Evolutionary conservation across 2,329 filamentous ascomycete species (phyloP), one percentile per base, ranked within the genome.

Genomic region (Calonectria leucothoes): DNA sequence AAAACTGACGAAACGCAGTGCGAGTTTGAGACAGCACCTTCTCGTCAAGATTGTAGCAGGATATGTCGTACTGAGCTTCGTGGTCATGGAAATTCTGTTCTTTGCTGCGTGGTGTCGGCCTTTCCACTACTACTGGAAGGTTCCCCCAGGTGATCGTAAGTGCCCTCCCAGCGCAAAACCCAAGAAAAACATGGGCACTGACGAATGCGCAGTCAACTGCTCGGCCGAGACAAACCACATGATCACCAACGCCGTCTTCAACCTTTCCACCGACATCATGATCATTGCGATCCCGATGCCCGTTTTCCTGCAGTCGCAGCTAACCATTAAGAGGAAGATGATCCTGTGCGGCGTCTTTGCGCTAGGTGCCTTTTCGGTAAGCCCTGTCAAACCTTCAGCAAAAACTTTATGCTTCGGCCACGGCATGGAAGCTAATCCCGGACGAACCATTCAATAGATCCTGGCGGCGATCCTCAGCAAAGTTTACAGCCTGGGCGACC

Each of bases 201-300:
- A 63, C 74, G 5, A 10, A 0, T 3, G 0, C 0, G 1, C 0
- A 80, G 78, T 80, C 14, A 80, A 80, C 20, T 92, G 90, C 74
- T 88, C 89, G 0, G 88, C 89, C 0, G 86, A 89, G 14, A 84
- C 87, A 11, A 84, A 90, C 73, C 91, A 91, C 74, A 85, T 90
- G 39, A 90, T 91, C 45, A 88, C 88, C 4, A 90, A 92, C 72
- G 87, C 88, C 0, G 84, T 87, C 2, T 86, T 92, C 78, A 92
- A 93, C 76, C 88, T 92, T 63, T 87, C 88, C 4, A 90, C 89
- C 5, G 91, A 92, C 74, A 59, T 91, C 2, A 85, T 90, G 82
- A 91, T 92, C 78, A 87, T 92, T 15, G 78, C 85, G 6, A 86
- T 92, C 31, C 89, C 90, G 0, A 84, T 92, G 73, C 89, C 90